Evolutionary conservation across 2,329 filamentous ascomycete genomes (phyloP), one percentile per base, ranked within the genome.

Genomic region (Aspergillus thermomutatus): DNA sequence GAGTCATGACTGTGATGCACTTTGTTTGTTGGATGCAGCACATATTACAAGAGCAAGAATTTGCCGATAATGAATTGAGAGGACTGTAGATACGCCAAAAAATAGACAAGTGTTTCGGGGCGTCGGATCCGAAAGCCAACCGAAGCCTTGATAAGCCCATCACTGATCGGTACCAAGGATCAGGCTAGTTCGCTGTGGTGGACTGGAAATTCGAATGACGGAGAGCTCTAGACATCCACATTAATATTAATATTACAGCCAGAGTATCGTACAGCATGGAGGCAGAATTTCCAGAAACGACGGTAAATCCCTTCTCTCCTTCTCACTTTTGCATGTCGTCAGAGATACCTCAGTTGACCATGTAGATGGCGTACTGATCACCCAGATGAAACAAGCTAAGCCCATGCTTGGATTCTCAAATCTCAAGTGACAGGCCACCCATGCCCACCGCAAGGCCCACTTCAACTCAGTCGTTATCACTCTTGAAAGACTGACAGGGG

Each of bases 351-450:
- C 19, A 10, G n/a, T 46, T 6, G 2, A 25, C 21, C 19, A 21
- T 41, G 40, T 43, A 46, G 28, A 43, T 17, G 31, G 27, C 31
- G 47, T 26, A 14, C 37, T 53, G 57, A 56, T 56, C 54, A 23
- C n/a, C 56, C 21, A 40, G 25, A 49, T 59, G 57, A 59, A 59
- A 59, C 54, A 53, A 52, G 48, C 54, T 54, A 59, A 49, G 25
- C 34, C 41, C 28, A 43, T 40, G 23, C 40, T 52, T 41, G 46
- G 31, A 27, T 43, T 11, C 40, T 21, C 10, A 31, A 31, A 5
- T 31, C 10, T 31, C 40, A 34, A 26, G 25, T 43, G 19, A 23
- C 19, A 43, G 9, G 40, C n/a, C n/a, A n/a, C n/a, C n/a, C n/a
- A n/a, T n/a, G n/a, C n/a, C n/a, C n/a, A n/a, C n/a, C n/a, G 5